phyloP scores from a whole-genome alignment of 2,329 filamentous ascomycete genomes.

The Dactylella cylindrospora region DNA sequence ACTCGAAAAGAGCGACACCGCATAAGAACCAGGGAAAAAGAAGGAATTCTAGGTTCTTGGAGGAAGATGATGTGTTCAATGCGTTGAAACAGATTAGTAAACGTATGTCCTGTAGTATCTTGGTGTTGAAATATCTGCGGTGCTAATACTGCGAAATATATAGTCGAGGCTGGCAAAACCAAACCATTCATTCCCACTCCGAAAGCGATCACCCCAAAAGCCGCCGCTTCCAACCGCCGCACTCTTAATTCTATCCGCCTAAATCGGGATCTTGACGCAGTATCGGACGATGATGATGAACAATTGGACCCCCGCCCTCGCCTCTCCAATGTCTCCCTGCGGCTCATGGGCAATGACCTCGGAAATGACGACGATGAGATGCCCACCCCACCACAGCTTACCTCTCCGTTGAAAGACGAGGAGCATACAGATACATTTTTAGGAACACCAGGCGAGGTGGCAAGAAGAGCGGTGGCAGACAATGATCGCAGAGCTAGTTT shows the following conservation, averaged over 20 bases:
- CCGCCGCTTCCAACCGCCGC: constrained; percentile 16
- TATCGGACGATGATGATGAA: constrained; percentile 19
- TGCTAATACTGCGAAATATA: neutral
- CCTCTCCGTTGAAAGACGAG: constrained; percentile 21
- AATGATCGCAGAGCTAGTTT: constrained; percentile 32
- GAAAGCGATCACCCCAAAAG: constrained; percentile 26
- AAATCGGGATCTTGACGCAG: constrained; percentile 22
- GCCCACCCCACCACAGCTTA: constrained; percentile 25
- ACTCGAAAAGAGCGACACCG: constrained; percentile 24
- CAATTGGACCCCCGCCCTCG: constrained; percentile 11
- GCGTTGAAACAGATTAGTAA: constrained; percentile 34
- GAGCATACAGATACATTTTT: constrained; percentile 7
- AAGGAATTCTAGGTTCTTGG: constrained; percentile 32
- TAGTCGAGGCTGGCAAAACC: constrained; percentile 34
- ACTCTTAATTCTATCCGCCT: constrained; percentile 29
- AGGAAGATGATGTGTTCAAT: constrained; percentile 37
- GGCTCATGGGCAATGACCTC: constrained; percentile 32
- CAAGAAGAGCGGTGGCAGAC: constrained; percentile 25
- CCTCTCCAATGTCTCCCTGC: constrained; percentile 12
- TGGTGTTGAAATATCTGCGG: neutral
- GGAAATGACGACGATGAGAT: constrained; percentile 31
- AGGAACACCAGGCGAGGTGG: constrained; percentile 20
- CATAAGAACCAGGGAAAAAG: constrained; percentile 41
- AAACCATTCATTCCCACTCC: constrained; percentile 39
- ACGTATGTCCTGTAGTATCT: constrained; percentile 4